Conservation (phyloP, 179 eudicot species). For the Heliamphora pulchella region DNA sequence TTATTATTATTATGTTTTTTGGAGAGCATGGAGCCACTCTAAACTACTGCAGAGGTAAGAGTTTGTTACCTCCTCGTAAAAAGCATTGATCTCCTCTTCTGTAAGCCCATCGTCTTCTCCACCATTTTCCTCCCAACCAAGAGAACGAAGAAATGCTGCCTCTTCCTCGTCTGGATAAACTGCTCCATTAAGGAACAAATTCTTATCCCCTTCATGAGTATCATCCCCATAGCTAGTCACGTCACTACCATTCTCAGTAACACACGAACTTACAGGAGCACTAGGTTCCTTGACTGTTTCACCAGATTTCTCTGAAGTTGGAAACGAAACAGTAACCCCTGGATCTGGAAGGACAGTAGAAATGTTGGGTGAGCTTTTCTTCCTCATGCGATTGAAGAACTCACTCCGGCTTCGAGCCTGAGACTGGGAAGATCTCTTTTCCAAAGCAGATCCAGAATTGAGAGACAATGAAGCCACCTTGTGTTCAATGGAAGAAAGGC, state of each 20-base stretch:
- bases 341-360: conserved; percentile 26
- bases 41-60: neutral
- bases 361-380: conserved; percentile 39
- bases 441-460: conserved; percentile 30
- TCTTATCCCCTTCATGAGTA: conserved; percentile 29
- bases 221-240: conserved; percentile 45
- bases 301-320: conserved; percentile 24
- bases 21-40: neutral
- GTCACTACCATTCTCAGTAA: conserved; percentile 34
- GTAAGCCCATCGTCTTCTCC: conserved; percentile 81
- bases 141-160: conserved; percentile 64
- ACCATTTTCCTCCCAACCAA: conserved; percentile 82
- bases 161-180: conserved; percentile 59
- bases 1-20: neutral
- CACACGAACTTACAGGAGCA: conserved; percentile 21
- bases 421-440: conserved; percentile 47
- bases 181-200: conserved; percentile 26
- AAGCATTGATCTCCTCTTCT: conserved; percentile 77
- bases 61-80: conserved; percentile 53
- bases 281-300: conserved; percentile 29
- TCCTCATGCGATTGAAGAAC: conserved; percentile 79
- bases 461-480: conserved; percentile 36
- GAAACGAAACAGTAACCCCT: conserved; percentile 27
- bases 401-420: conserved; percentile 68
- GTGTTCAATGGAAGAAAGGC: conserved; percentile 30